Conservation (phyloP, 352 stramenopile genomes). For the Phytophthora nicotianae region DNA sequence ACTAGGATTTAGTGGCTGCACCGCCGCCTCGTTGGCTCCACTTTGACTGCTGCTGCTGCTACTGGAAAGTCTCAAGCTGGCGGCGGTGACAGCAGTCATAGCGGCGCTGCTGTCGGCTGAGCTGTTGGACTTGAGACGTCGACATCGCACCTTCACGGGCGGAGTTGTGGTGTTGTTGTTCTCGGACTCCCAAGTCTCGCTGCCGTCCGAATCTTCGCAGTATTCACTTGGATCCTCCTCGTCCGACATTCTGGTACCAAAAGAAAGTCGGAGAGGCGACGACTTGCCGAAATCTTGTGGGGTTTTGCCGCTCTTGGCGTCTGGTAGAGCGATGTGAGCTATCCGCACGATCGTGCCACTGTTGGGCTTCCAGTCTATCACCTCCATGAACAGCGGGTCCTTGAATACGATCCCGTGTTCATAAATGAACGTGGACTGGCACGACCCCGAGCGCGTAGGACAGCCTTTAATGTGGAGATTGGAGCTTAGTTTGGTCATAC, state of each 20-base stretch:
- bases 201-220: constrained; percentile 33
- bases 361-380: constrained; percentile 63
- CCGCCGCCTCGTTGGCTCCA: constrained; percentile 26
- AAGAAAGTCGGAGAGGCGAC: constrained; percentile 33
- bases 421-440: constrained; percentile 76
- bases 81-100: constrained; percentile 28
- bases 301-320: constrained; percentile 44
- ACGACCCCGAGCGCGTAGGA: constrained; percentile 47
- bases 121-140: constrained; percentile 33
- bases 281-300: constrained; percentile 41
- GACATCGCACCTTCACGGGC: constrained; percentile 21
- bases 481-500: constrained; percentile 73
- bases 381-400: constrained; percentile 68
- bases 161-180: constrained; percentile 18
- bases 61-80: constrained; percentile 31
- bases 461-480: constrained; percentile 71
- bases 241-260: constrained; percentile 33
- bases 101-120: constrained; percentile 30
- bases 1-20: constrained; percentile 23
- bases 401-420: constrained; percentile 77
- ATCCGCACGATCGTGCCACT: constrained; percentile 43
- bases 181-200: constrained; percentile 25
- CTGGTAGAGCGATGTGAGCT: constrained; percentile 47
- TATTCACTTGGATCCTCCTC: constrained; percentile 37
- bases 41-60: constrained; percentile 46